Base-by-base conservation (phyloP, 2,329 filamentous ascomycete genomes). In the Fusarium zealandicum region DNA sequence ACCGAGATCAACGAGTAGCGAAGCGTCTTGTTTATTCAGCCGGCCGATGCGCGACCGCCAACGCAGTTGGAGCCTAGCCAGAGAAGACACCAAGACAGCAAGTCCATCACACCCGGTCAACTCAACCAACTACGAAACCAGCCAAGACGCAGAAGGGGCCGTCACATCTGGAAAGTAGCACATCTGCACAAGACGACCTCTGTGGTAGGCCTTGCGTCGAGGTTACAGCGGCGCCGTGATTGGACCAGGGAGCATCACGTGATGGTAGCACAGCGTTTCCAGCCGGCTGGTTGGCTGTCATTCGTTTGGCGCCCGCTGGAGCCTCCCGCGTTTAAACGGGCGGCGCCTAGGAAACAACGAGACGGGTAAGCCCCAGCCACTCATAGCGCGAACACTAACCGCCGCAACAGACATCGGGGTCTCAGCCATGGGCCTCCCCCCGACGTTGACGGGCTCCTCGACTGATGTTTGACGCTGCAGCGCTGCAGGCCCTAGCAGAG, bases 381-480 rank as follows among this genome's bases (percentile, higher is more conserved):
- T 67, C 63, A 67, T 45, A 28, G 49, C 50, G 50, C 55, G 35
- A 51, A 35, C 45, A 56, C 51, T 66, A 67, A 59, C 63, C 65
- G 65, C 65, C 51, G 59, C 40, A 44, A 41, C 59, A 47, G 63
- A 61, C 61, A 51, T 56, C 51, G 44, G 54, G 57, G 51, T 59
- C 43, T 52, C 49, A 48, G 36, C 30, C 44, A 13, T 40, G 43
- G 32, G 25, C 43, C 25, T 46, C 25, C 22, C 33, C 10, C 8
- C 17, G 16, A 31, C 33, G 6, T 40, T 30, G 22, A 40, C 37
- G n/a, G 35, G 37, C 37, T 56, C 18, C 37, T 54, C 31, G 49
- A 54, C 54, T 43, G 33, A 57, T 50, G 20, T 14, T 44, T 31
- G 41, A 37, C 35, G 36, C 3, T 38, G 20, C 18, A 38, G 13